These are phyloP conservation scores for Nyssa sinensis DNA, from an alignment of 148 eudicot genomes.

Conservation along the genomic window DNA sequence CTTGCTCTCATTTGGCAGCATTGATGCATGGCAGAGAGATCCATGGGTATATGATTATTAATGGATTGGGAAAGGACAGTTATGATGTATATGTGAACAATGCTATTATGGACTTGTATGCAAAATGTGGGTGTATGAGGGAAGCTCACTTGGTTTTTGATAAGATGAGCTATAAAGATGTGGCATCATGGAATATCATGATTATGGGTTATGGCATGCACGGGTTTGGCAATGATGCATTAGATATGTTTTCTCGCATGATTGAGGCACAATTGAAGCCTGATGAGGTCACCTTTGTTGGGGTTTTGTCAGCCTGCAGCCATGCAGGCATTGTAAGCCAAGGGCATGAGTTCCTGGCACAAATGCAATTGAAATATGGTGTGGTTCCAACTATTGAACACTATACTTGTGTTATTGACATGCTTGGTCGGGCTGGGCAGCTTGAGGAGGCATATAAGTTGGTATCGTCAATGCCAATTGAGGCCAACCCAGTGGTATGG, in stretches of 20 bases:
- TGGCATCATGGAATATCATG: slow-evolving; percentile 86
- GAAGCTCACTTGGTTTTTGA: slow-evolving; percentile 55
- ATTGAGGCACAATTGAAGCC: slow-evolving; percentile 44
- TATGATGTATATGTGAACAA: slow-evolving; percentile 36
- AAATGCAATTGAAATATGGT: slow-evolving; percentile 53
- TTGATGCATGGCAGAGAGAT: slow-evolving; percentile 58
- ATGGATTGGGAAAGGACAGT: slow-evolving; percentile 32
- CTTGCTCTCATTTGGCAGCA: slow-evolving; percentile 58
- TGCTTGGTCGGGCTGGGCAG: slow-evolving; percentile 76
- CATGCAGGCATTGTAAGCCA: slow-evolving; percentile 55
- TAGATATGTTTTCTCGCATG: slow-evolving; percentile 51
- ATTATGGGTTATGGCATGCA: slow-evolving; percentile 79
- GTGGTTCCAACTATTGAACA: slow-evolving; percentile 60
- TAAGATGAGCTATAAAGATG: slow-evolving; percentile 49
- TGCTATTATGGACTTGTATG: slow-evolving; percentile 63
- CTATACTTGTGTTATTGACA: slow-evolving; percentile 72
- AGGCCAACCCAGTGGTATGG: slow-evolving; percentile 66
- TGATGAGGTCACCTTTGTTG: slow-evolving; percentile 58
- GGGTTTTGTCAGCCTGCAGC: slow-evolving; percentile 66
- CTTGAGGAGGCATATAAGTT: slow-evolving; percentile 62
- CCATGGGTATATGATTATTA: slow-evolving; percentile 55
- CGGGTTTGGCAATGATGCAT: slow-evolving; percentile 56
- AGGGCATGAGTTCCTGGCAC: slow-evolving; percentile 50
- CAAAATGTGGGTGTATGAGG: slow-evolving; percentile 64
- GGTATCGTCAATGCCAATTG: slow-evolving; percentile 49